phyloP scores from a whole-genome alignment of 306 rosid genomes.

The Potentilla sterilis region DNA sequence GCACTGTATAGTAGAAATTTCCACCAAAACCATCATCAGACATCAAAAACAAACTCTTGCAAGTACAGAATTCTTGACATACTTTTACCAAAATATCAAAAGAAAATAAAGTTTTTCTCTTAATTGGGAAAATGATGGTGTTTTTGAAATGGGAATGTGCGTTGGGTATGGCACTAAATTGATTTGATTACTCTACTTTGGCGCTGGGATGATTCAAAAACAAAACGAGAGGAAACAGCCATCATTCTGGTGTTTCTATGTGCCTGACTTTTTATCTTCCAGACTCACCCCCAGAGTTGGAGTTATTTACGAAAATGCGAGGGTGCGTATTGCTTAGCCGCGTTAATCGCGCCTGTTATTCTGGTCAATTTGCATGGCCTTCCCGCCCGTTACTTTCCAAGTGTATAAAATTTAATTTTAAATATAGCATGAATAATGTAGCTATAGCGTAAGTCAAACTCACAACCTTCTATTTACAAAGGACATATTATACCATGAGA shows the following conservation, averaged over 20 bases:
- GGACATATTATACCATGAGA: too few species aligned
- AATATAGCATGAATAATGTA: too few species aligned
- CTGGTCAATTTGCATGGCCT: constrained; percentile 16
- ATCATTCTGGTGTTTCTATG: not conserved
- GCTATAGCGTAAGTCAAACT: too few species aligned
- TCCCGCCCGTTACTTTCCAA: constrained; percentile 12
- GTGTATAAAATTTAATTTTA: not conserved
- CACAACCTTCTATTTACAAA: too few species aligned
- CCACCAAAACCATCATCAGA: too few species aligned
- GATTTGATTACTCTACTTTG: constrained; percentile 7
- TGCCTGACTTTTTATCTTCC: not conserved
- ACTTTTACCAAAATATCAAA: not conserved
- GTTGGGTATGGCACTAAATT: not conserved
- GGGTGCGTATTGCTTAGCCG: constrained; percentile 26
- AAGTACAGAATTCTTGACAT: not conserved
- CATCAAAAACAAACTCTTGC: too few species aligned
- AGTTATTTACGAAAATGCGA: constrained; percentile 29
- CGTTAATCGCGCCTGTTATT: constrained; percentile 46
- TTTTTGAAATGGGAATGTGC: not conserved
- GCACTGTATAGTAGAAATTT: too few species aligned
- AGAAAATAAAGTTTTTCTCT: not conserved
- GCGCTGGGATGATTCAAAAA: constrained; percentile 43
- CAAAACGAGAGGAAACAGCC: constrained; percentile 35
- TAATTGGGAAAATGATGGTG: not conserved
- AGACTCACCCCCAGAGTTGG: not conserved